A percentile compares a stretch with the other conserved stretches of the same genome.
phyloP scores from a whole-genome alignment of 192 early-diverging fungal species.

The Entophlyctis luteolus region DNA sequence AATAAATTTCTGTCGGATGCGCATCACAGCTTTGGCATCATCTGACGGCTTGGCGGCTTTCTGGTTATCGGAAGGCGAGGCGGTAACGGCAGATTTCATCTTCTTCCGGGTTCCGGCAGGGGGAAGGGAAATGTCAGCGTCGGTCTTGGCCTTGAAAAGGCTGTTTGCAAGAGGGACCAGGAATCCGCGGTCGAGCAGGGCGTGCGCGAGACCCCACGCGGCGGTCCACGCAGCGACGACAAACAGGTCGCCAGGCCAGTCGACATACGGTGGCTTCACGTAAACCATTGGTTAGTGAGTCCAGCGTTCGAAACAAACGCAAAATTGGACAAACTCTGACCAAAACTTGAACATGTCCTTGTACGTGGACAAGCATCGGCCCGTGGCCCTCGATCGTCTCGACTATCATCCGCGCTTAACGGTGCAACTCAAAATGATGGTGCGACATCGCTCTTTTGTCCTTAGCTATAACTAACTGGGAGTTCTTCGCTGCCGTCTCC shows the following conservation, averaged over 20 bases:
- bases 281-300: too few relatives aligned
- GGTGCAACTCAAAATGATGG: conserved; percentile 69
- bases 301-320: too few relatives aligned
- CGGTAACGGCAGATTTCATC: neutral
- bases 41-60: neutral
- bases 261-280: conserved; percentile 8
- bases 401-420: conserved; percentile 77
- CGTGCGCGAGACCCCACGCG: conserved; percentile 24
- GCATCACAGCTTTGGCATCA: conserved; percentile 3
- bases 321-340: too few relatives aligned
- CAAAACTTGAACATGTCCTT: conserved; percentile 38
- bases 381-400: conserved; percentile 75
- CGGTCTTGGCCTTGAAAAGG: neutral
- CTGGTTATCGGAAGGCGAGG: neutral
- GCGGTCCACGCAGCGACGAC: conserved; percentile 23
- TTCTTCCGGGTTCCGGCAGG: neutral
- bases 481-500: neutral
- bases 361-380: conserved; percentile 95
- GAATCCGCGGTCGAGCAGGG: neutral
- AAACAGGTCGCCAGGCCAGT: conserved; percentile 11
- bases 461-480: neutral
- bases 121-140: neutral
- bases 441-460: conserved; percentile 27
- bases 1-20: conserved; percentile 3
- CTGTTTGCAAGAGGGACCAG: conserved; percentile 4